Percentiles rank a stretch among this genome's conserved stretches.
phyloP scores from a whole-genome alignment of 2,329 filamentous ascomycete genomes.

The Claviceps sp. region DNA sequence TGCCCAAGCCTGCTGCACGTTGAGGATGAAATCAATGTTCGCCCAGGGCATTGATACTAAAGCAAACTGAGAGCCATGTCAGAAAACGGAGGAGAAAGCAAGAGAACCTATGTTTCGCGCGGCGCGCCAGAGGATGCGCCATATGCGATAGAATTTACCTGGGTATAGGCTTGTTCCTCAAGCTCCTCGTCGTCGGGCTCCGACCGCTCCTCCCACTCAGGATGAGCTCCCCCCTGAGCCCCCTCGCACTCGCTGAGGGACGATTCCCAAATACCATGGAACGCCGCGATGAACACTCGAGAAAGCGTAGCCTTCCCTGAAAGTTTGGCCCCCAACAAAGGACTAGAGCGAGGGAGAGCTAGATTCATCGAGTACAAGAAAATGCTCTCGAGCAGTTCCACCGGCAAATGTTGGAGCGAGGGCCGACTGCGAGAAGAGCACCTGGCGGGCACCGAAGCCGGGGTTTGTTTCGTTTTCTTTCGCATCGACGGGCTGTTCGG shows the following conservation, averaged over 20 bases:
- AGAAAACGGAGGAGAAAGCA: too few species aligned
- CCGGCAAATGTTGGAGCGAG: conserved; percentile 27
- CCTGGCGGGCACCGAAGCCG: too few species aligned
- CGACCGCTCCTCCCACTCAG: too few species aligned
- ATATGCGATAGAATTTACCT: too few species aligned
- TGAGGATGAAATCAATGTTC: conserved; percentile 29
- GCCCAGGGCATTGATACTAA: conserved; percentile 30
- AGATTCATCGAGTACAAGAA: conserved; percentile 28
- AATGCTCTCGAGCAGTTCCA: conserved; percentile 40
- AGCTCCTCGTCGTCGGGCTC: too few species aligned
- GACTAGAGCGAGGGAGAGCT: conserved; percentile 19
- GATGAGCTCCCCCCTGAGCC: neutral
- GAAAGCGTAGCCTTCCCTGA: conserved; percentile 27
- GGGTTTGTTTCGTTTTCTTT: conserved; percentile 15
- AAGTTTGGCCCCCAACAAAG: conserved; percentile 31
- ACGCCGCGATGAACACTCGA: too few species aligned
- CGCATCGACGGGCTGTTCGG: neutral
- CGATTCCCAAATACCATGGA: too few species aligned
- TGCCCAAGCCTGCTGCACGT: conserved; percentile 12
- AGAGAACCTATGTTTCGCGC: too few species aligned
- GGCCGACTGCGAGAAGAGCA: conserved; percentile 8
- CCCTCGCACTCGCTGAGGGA: conserved; percentile 15
- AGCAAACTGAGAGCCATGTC: conserved; percentile 20
- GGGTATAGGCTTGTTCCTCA: too few species aligned
- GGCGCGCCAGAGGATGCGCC: too few species aligned